Base-by-base conservation (phyloP, 768 basidiomycete genomes). In the Suillus subalutaceus region DNA sequence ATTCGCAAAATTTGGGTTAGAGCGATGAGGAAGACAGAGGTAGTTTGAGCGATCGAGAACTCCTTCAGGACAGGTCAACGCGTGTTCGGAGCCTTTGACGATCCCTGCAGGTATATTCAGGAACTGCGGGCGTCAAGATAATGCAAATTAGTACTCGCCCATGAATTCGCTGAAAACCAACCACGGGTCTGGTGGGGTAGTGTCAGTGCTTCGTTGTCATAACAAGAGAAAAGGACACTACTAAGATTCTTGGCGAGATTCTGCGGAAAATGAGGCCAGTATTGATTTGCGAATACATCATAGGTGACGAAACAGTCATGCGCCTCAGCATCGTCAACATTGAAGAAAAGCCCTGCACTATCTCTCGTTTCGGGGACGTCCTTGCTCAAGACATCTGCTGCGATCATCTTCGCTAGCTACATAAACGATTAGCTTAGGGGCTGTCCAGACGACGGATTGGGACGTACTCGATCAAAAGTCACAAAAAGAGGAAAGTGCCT, bases 401-500 rank as follows among this genome's bases (percentile, higher is more conserved):
- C 75, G 23, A 77, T 67, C 74, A 75, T 77, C 35, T 44, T 68
- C 4, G 66, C 71, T 0, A 75, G 68, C 74, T 75, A 43, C 40
- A 43, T 15, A 23, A 57, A 10, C 2, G 53, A 16, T 35, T 1
- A 63, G n/a, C 56, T 38, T 16, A 15, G 68, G 57, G 66, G 59
- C 12, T 0, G 30, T 41, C n/a, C 12, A 6, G 40, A 23, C 32
- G 30, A 53, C 0, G 38, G 7, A 3, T 44, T 4, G 6, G n/a
- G 3, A 68, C 82, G 56, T 67, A 89, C 90, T 62, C 81, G 79
- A 70, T 91, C 85, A 63, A 87, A 89, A 0, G 90, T 89, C 1
- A 90, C 70, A 67, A 92, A 92, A 50, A 92, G 73, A 0, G 91
- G 91, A 63, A 92, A 92, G 70, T 92, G 84, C 0, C 79, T 70